Percentiles rank a stretch among this genome's conserved stretches.
Evolutionary conservation across 1,284 basidiomycete genomes (phyloP).

Genomic region (Leccinum pachyderme): DNA sequence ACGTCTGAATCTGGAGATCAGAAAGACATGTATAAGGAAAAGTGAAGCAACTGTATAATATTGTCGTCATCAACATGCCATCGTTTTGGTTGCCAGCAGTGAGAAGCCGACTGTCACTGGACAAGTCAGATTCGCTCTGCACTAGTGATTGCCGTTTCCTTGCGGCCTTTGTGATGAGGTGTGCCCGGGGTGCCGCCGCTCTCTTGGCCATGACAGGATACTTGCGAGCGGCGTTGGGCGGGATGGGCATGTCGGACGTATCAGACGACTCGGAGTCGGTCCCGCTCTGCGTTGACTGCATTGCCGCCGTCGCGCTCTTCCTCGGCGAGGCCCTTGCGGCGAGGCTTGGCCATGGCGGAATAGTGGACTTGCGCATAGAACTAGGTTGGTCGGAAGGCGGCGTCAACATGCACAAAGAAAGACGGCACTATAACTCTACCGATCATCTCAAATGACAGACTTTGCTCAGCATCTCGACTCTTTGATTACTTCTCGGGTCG

Average conservation of each 20-base stretch:
- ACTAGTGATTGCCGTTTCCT: constrained; percentile 10
- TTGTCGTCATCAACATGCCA: constrained; percentile 11
- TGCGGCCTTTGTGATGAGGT: constrained; percentile 11
- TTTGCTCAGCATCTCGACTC: constrained; percentile 27
- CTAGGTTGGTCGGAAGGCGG: not conserved
- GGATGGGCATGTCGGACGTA: not conserved
- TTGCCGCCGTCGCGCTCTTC: not conserved
- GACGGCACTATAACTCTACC: not conserved
- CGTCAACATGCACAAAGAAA: not conserved
- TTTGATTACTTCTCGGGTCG: constrained; percentile 16
- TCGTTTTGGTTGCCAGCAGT: constrained; percentile 1
- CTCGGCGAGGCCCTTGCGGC: not conserved
- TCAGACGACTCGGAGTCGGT: not conserved
- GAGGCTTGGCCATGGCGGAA: not conserved
- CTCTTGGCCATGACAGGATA: constrained; percentile 1
- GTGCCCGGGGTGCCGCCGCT: not conserved
- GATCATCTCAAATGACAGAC: constrained; percentile 16
- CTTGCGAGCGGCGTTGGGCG: not conserved
- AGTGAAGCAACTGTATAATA: not conserved
- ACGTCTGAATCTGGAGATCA: constrained; percentile 21
- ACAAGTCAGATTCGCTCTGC: constrained; percentile 6
- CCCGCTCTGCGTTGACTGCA: not conserved
- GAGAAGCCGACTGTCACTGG: constrained; percentile 6
- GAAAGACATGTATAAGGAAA: not conserved
- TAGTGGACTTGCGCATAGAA: not conserved